Evolutionary conservation across 768 basidiomycete species (phyloP).

Genomic region (Pulveroboletus sp.): DNA sequence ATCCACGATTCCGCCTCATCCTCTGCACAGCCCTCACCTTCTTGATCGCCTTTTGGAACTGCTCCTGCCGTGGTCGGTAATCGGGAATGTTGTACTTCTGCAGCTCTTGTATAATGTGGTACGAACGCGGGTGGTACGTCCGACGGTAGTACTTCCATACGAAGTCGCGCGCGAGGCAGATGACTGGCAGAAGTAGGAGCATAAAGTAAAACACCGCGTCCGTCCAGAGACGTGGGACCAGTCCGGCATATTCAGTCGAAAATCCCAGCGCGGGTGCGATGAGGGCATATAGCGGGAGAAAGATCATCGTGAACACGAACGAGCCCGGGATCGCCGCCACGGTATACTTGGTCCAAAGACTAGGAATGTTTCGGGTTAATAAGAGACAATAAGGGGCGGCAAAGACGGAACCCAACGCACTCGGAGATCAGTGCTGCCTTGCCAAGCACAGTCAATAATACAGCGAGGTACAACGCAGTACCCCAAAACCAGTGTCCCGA

Average conservation of each 20-base stretch:
- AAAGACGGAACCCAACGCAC: constrained; percentile 54
- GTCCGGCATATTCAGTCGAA: constrained; percentile 85
- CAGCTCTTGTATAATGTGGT: constrained; percentile 98
- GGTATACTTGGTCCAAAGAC: constrained; percentile 99
- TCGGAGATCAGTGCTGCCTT: constrained; percentile 98
- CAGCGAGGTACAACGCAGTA: constrained; percentile 90
- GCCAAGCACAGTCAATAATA: constrained; percentile 91
- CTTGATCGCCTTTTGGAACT: constrained; percentile 99
- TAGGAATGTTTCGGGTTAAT: constrained; percentile 31
- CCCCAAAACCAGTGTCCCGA: constrained; percentile 99
- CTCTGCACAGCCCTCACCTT: constrained; percentile 99
- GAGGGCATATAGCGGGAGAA: constrained; percentile 86
- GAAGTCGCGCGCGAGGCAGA: constrained; percentile 87
- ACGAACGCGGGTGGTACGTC: constrained; percentile 88
- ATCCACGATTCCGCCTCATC: constrained; percentile 94
- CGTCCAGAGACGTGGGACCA: constrained; percentile 89
- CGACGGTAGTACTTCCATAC: constrained; percentile 98
- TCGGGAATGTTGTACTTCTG: constrained; percentile 98
- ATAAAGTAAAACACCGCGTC: constrained; percentile 88
- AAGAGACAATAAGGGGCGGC: not conserved
- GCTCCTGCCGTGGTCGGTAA: constrained; percentile 95
- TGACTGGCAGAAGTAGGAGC: constrained; percentile 76
- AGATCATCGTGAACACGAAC: constrained; percentile 94
- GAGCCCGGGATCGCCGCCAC: constrained; percentile 98
- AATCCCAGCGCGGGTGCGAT: constrained; percentile 86